Evolutionary conservation across 768 basidiomycete species (phyloP), one percentile per base, ranked within the genome.

Genomic region (Mycena maculata): DNA sequence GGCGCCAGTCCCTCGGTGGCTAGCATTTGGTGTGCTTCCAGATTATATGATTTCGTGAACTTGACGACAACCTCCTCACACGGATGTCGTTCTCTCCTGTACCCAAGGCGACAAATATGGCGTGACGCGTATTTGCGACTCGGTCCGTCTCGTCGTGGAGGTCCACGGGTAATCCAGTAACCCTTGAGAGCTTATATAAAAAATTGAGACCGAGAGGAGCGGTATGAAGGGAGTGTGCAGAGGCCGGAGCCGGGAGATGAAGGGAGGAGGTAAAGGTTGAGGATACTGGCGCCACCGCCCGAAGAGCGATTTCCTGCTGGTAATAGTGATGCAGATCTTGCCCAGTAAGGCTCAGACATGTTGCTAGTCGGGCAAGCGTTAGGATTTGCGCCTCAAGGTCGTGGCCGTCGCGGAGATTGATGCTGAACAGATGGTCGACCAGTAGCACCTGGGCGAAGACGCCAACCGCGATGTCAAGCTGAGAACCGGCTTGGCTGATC

Each of bases 31-130:
- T 63, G 61, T 12, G 44, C 52, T 22, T 13, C 16, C 4, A 18
- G 22, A 20, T 63, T 55, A 44, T 63, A 63, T 3, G 20, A 12
- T 22, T 27, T 54, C 6, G 52, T 47, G 33, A 63, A 63, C n/a
- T 63, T 63, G 8, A 63, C 61, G 2, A 63, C 25, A 27, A 63
- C 61, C 33, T 63, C 52, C 33, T 54, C 44, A 9, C 8, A 11
- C 25, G 61, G 44, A 63, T 55, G 18, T 42, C 52, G 18, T 12
- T 20, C 3, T 33, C 25, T 36, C 52, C 60, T 25, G 42, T 30
- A 18, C 49, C 60, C 30, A 53, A 33, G 18, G 60, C 60, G 22
- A 62, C 60, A 53, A 62, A 62, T 30, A 62, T 50, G 27, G 41
- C 42, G 41, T 62, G 52, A 22, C 60, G 50, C 41, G 41, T 54